A percentile compares a stretch with the other conserved stretches of the same genome.
phyloP scores from a whole-genome alignment of 1,284 basidiomycete genomes.

The Cryptococcus sp. region DNA sequence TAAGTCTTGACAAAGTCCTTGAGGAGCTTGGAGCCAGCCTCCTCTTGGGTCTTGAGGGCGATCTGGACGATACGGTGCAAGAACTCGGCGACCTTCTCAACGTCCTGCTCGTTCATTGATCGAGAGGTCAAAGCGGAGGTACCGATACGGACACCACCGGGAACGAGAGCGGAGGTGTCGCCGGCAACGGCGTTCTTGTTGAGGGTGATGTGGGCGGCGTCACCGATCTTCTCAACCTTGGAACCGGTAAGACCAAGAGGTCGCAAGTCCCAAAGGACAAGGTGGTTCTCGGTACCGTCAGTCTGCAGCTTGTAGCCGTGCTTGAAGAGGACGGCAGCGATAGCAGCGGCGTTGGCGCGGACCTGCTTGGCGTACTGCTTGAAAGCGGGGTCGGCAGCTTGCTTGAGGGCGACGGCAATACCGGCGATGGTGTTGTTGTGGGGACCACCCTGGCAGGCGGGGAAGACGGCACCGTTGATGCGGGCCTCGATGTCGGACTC shows the following conservation, averaged over 20 bases:
- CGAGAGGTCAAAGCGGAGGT: conserved; percentile 93
- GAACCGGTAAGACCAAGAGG: conserved; percentile 93
- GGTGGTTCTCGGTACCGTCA: conserved; percentile 94
- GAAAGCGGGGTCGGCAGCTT: conserved; percentile 88
- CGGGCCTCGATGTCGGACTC: conserved; percentile 85
- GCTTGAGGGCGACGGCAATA: conserved; percentile 92
- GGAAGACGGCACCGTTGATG: conserved; percentile 98
- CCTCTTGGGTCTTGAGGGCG: conserved; percentile 82
- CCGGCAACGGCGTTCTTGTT: conserved; percentile 98
- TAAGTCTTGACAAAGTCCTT: conserved; percentile 93
- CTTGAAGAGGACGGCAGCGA: conserved; percentile 69
- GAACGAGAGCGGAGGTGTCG: conserved; percentile 90
- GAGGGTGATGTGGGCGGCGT: conserved; percentile 87
- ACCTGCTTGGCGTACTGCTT: conserved; percentile 94
- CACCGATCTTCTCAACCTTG: conserved; percentile 99
- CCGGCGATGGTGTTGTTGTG: conserved; percentile 99
- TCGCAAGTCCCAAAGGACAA: conserved; percentile 96
- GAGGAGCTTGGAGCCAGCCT: conserved; percentile 90
- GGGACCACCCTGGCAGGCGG: conserved; percentile 98
- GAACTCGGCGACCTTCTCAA: conserved; percentile 83
- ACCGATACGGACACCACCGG: conserved; percentile 96
- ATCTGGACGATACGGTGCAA: conserved; percentile 90
- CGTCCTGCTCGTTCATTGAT: conserved; percentile 85
- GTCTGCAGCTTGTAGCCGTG: conserved; percentile 96
- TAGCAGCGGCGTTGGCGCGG: conserved; percentile 78